Evolutionary conservation across 257 asterid species (phyloP).

Genomic region (Ophiorrhiza pumila): DNA sequence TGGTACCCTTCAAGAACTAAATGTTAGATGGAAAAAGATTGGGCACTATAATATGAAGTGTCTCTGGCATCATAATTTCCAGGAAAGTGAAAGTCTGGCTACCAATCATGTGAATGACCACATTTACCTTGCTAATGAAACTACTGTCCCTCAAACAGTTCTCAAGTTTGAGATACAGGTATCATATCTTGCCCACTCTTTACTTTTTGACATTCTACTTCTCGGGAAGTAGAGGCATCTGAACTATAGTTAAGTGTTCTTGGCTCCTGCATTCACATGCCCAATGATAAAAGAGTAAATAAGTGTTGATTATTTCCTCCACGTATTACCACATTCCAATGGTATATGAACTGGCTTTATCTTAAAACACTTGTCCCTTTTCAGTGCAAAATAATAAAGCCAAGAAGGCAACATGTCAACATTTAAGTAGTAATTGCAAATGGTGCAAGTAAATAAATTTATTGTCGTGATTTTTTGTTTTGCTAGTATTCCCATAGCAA

Average conservation of each 20-base stretch:
- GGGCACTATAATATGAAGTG: constrained; percentile 93
- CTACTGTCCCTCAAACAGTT: constrained; percentile 37
- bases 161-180: constrained; percentile 98
- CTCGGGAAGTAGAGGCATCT: neutral
- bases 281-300: neutral
- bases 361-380: neutral
- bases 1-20: constrained; percentile 62
- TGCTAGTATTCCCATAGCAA: neutral
- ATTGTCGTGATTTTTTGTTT: neutral
- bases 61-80: constrained; percentile 43
- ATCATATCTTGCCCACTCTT: constrained; percentile 10
- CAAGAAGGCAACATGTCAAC: neutral
- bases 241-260: neutral
- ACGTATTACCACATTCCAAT: neutral
- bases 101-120: constrained; percentile 36
- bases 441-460: too few relatives aligned
- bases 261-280: neutral
- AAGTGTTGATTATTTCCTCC: neutral
- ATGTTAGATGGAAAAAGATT: constrained; percentile 87
- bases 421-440: constrained; percentile 8
- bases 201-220: neutral
- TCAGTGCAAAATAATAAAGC: neutral
- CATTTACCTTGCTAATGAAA: constrained; percentile 38
- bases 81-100: constrained; percentile 23
- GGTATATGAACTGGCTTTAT: neutral